Percentiles rank a stretch among this genome's conserved stretches.
These are phyloP conservation scores for Aspergillus felis DNA, from an alignment of 2,329 filamentous ascomycete species.

Conservation along the genomic window DNA sequence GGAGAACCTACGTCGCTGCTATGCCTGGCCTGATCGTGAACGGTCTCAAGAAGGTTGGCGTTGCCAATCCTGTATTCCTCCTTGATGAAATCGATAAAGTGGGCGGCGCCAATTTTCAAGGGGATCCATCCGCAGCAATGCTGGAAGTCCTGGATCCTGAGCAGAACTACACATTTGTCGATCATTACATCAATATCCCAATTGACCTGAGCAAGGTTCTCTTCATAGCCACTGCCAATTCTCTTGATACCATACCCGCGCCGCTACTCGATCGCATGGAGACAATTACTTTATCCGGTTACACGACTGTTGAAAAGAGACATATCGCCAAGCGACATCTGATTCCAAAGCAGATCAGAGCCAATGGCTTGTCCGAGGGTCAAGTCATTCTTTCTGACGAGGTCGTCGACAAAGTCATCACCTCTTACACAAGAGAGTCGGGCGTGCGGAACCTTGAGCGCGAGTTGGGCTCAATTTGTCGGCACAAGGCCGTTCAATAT, in stretches of 20 bases:
- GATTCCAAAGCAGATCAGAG: constrained; percentile 91
- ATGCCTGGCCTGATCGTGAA: constrained; percentile 96
- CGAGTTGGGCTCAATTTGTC: constrained; percentile 90
- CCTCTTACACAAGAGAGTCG: constrained; percentile 91
- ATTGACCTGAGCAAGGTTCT: constrained; percentile 94
- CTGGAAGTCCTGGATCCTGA: constrained; percentile 96
- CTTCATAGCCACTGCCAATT: constrained; percentile 97
- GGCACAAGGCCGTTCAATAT: constrained; percentile 91
- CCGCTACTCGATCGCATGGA: constrained; percentile 96
- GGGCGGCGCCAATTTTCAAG: constrained; percentile 83
- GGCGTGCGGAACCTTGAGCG: constrained; percentile 95
- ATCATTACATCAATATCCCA: constrained; percentile 94
- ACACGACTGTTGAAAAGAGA: constrained; percentile 94
- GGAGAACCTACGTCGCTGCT: constrained; percentile 95
- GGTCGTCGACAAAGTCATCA: constrained; percentile 92
- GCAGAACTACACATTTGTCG: constrained; percentile 90
- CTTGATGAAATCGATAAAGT: constrained; percentile 99
- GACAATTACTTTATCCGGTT: constrained; percentile 86
- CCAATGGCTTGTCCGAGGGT: constrained; percentile 75
- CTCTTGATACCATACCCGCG: constrained; percentile 88
- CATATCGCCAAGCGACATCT: constrained; percentile 91
- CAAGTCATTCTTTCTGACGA: constrained; percentile 75
- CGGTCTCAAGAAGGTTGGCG: constrained; percentile 90
- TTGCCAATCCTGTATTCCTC: constrained; percentile 90
- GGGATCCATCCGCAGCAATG: constrained; percentile 95